Evolutionary conservation across 495 filamentous ascomycete species (phyloP), one percentile per base, ranked within the genome.

Genomic region (Talaromyces liani): DNA sequence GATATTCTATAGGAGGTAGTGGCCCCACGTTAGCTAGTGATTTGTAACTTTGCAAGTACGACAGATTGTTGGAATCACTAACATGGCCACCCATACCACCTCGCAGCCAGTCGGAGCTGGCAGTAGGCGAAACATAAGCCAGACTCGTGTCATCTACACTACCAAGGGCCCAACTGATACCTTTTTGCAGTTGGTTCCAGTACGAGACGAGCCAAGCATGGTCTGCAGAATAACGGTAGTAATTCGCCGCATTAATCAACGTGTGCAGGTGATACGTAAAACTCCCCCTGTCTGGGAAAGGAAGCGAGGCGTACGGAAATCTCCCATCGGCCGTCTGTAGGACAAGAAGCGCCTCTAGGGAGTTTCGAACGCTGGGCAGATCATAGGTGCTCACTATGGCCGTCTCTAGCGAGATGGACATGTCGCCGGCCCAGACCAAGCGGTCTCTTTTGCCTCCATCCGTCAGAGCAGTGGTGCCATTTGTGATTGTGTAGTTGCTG

Each of bases 201-300:
- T 79, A 75, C 4, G 65, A 55, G 29, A 61, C 63, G n/a, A 84
- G 65, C 67, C 80, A 85, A 12, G 65, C 61, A 16, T 69, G 68
- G 63, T 85, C 80, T 39, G 79, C 76, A 12, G 82, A 82, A 66
- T 76, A 83, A 8, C 80, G 76, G 64, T 82, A 74, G 63, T 84
- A 81, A 63, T 83, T 81, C 33, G 81, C 81, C 16, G 79, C 76
- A 4, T 80, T 82, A 47, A 84, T 79, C 67, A 87, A 74, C 20
- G 75, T 81, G 72, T 80, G 79, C 71, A 85, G 79, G 66, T 85
- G 83, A 67, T 86, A 86, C 1, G 84, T 85, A 66, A 82, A 84
- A 60, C 77, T 62, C 39, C 75, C 75, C 29, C 76, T 71, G 10
- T 78, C 68, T 4, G 9, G n/a, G 57, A 85, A 75, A 0, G 80